Percentiles rank a stretch among this genome's conserved stretches.
Evolutionary conservation across 1,284 basidiomycete genomes (phyloP).

Genomic region (Inonotus obliquus): DNA sequence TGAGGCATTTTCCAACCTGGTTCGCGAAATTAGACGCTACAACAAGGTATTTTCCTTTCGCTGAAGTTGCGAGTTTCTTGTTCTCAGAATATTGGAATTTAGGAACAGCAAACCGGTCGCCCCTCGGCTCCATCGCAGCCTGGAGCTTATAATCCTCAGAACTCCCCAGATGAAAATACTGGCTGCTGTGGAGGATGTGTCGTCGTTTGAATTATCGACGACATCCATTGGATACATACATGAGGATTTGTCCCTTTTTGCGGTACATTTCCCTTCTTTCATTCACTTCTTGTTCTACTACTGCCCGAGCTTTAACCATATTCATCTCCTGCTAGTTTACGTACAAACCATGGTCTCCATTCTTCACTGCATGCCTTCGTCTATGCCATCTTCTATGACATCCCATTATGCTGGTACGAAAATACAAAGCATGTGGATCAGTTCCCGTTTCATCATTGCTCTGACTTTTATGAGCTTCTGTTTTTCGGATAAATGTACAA

Average conservation of each 20-base stretch:
- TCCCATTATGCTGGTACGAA: not conserved
- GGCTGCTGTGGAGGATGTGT: constrained; percentile 77
- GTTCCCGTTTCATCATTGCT: not conserved
- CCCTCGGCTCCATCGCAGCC: constrained; percentile 39
- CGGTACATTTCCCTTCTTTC: not conserved
- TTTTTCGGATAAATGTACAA: constrained; percentile 11
- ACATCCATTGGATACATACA: not conserved
- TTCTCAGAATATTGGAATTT: not conserved
- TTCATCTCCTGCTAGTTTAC: constrained; percentile 3
- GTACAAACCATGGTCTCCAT: not conserved
- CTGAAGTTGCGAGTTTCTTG: not conserved
- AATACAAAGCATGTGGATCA: not conserved
- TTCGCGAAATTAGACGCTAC: constrained; percentile 94
- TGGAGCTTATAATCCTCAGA: constrained; percentile 43
- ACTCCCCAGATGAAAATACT: constrained; percentile 46
- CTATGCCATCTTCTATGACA: not conserved
- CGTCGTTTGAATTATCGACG: constrained; percentile 38
- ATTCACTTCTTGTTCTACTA: not conserved
- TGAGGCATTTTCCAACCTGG: constrained; percentile 96
- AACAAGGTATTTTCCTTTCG: constrained; percentile 66
- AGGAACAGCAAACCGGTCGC: constrained; percentile 63
- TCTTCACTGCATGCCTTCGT: not conserved
- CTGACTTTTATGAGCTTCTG: not conserved
- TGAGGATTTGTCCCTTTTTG: not conserved
- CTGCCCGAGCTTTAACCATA: constrained; percentile 1